phyloP scores from a whole-genome alignment of 164 flowering plant species.

The Tinospora cordifolia region DNA sequence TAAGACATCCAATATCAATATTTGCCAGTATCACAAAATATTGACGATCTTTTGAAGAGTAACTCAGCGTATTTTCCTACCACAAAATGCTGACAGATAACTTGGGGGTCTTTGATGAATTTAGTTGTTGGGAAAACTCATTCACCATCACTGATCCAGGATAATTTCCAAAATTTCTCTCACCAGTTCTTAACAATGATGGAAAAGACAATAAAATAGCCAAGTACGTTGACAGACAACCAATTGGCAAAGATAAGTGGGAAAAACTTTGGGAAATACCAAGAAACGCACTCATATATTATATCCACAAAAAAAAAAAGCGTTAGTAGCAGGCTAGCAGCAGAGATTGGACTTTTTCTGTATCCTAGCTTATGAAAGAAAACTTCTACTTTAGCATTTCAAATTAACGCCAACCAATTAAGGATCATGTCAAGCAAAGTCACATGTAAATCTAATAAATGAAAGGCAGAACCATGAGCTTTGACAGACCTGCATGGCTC shows the following conservation, averaged over 20 bases:
- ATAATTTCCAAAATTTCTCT: background rate
- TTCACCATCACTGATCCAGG: background rate
- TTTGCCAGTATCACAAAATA: too few species aligned
- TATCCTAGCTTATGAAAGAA: background rate
- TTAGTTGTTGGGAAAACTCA: background rate
- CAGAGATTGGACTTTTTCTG: background rate
- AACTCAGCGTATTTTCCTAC: background rate
- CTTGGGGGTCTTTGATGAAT: background rate
- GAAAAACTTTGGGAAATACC: background rate
- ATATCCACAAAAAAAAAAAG: background rate
- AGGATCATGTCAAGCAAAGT: background rate
- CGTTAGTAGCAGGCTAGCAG: background rate
- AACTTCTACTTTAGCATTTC: background rate
- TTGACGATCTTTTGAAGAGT: background rate
- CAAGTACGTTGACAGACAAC: background rate
- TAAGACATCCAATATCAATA: too few species aligned
- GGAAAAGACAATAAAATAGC: background rate
- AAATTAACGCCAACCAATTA: background rate
- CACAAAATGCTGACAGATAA: background rate
- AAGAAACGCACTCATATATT: background rate
- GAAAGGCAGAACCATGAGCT: background rate
- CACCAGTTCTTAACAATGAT: background rate
- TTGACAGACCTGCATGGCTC: conserved; percentile 78
- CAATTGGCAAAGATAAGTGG: background rate
- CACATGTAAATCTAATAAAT: background rate